Percentiles rank a stretch among this genome's conserved stretches.
Conservation (phyloP, 208 protist genomes). For the Tetramitus jugosus region DNA sequence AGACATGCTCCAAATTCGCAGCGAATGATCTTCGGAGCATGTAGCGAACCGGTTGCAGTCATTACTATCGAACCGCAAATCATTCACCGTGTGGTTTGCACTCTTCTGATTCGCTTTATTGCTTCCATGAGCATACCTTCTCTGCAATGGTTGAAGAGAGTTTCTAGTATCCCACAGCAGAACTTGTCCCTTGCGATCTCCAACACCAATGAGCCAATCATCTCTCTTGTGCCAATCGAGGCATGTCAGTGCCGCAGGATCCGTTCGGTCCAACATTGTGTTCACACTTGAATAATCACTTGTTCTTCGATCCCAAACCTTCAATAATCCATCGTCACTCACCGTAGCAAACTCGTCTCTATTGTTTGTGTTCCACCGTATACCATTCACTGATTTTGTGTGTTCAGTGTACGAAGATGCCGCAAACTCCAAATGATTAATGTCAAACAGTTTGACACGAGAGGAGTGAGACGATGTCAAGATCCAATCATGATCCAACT, state of each 20-base stretch:
- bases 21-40: background rate
- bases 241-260: background rate
- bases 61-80: background rate
- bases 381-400: slow-evolving; percentile 2
- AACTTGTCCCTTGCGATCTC: background rate
- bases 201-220: slow-evolving; percentile 17
- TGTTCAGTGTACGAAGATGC: background rate
- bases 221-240: slow-evolving; percentile 6
- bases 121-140: background rate
- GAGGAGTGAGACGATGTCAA: background rate
- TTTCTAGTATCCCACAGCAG: slow-evolving; percentile 19
- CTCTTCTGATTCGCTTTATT: background rate
- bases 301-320: slow-evolving; percentile 9
- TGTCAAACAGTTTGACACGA: slow-evolving; percentile 8
- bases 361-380: slow-evolving; percentile 15
- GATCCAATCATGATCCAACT: background rate
- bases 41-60: background rate
- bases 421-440: background rate
- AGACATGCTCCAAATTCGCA: background rate
- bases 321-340: background rate
- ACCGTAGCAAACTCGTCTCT: slow-evolving; percentile 10
- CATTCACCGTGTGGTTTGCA: background rate
- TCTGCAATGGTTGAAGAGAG: background rate
- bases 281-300: background rate
- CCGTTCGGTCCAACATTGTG: slow-evolving; percentile 3